phyloP scores from a whole-genome alignment of 768 basidiomycete genomes.

The Amanita fuliginea region DNA sequence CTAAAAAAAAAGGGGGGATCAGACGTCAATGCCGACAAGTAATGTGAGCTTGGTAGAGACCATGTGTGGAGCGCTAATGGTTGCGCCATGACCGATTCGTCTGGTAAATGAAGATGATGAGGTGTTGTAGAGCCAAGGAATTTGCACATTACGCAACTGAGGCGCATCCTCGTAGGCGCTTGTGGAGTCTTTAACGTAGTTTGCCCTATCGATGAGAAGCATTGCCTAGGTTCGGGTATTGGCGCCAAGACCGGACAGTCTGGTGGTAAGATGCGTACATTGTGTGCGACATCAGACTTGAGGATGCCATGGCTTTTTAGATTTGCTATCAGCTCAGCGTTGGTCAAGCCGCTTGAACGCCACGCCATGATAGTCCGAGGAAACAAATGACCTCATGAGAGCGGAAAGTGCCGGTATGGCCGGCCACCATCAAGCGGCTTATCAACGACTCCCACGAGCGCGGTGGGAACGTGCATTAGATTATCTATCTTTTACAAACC shows the following conservation, averaged over 20 bases:
- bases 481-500: background rate
- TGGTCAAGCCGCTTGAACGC: slow-evolving; percentile 62
- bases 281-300: slow-evolving; percentile 38
- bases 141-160: slow-evolving; percentile 33
- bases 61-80: slow-evolving; percentile 98
- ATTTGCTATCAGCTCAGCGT: slow-evolving; percentile 64
- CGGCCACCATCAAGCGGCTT: no score
- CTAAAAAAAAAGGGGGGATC: slow-evolving; percentile 20
- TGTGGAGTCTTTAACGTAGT: slow-evolving; percentile 41
- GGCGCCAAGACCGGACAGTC: background rate
- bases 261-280: slow-evolving; percentile 31
- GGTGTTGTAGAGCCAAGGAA: background rate
- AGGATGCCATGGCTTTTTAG: slow-evolving; percentile 46
- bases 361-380: slow-evolving; percentile 56
- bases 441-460: background rate
- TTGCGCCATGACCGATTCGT: slow-evolving; percentile 73
- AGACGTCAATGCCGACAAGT: background rate
- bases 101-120: slow-evolving; percentile 22
- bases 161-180: slow-evolving; percentile 76
- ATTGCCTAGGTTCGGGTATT: slow-evolving; percentile 41
- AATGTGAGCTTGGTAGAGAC: slow-evolving; percentile 22
- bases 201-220: slow-evolving; percentile 54
- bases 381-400: background rate
- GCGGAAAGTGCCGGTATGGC: background rate
- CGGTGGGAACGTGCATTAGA: background rate